Conservation (phyloP, 805 yeast genomes). For the Lipomyces lipofer region DNA sequence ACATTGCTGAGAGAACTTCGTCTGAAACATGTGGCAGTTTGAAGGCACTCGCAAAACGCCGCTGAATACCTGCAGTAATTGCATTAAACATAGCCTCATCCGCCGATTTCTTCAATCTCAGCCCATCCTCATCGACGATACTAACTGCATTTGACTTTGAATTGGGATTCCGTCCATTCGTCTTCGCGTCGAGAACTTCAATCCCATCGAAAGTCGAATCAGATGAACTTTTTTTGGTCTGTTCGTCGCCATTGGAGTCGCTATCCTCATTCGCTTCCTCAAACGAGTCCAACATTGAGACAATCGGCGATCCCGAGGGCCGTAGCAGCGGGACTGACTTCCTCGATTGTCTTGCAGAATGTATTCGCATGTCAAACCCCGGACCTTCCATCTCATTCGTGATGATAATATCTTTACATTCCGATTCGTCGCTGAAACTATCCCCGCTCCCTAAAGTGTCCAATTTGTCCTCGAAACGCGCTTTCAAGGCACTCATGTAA, state of each 20-base stretch:
- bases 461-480: neutral
- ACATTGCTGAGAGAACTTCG: neutral
- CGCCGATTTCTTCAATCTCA: slow-evolving; percentile 7
- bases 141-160: neutral
- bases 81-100: slow-evolving; percentile 21
- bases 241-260: slow-evolving; percentile 4
- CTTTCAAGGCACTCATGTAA: slow-evolving; percentile 1
- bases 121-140: neutral
- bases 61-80: slow-evolving; percentile 10
- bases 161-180: neutral
- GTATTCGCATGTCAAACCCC: neutral
- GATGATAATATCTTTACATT: slow-evolving; percentile 10
- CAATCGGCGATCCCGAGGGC: slow-evolving; percentile 18
- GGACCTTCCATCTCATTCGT: slow-evolving; percentile 19
- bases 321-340: slow-evolving; percentile 18
- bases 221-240: neutral
- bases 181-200: neutral
- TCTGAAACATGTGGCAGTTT: neutral
- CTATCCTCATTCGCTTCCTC: slow-evolving; percentile 12
- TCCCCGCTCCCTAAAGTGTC: neutral
- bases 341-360: slow-evolving; percentile 1
- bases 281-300: neutral
- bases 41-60: slow-evolving; percentile 16
- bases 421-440: neutral
- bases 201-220: neutral